Percentiles rank a stretch among this genome's conserved stretches.
Evolutionary conservation across 441 rosid species (phyloP).

Genomic region (Arabidopsis hybrid): DNA sequence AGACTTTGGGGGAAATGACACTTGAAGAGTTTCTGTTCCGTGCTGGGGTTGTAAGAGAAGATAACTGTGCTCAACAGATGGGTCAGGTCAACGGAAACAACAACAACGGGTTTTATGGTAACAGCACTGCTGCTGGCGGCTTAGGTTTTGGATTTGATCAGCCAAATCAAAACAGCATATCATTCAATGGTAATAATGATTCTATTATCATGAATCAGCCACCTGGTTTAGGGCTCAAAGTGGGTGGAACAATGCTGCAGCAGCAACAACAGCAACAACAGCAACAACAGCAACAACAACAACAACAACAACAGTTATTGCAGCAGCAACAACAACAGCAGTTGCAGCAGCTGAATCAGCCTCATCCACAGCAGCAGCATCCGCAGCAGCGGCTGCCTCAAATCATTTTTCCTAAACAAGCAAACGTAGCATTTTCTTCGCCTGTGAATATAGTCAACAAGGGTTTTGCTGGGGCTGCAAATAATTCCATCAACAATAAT

Average conservation of each 20-base stretch:
- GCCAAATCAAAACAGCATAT: slow-evolving; percentile 51
- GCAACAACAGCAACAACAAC: slow-evolving; percentile 30
- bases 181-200: slow-evolving; percentile 46
- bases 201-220: slow-evolving; percentile 53
- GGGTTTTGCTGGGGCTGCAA: slow-evolving; percentile 34
- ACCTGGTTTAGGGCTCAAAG: slow-evolving; percentile 55
- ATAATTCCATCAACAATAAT: slow-evolving; percentile 36
- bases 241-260: slow-evolving; percentile 54
- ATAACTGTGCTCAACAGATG: slow-evolving; percentile 47
- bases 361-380: slow-evolving; percentile 42
- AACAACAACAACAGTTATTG: background rate
- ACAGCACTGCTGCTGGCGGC: slow-evolving; percentile 38
- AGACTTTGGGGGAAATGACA: slow-evolving; percentile 73
- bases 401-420: slow-evolving; percentile 66
- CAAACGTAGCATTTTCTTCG: slow-evolving; percentile 52
- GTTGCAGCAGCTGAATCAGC: slow-evolving; percentile 47
- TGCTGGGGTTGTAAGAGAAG: slow-evolving; percentile 73
- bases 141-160: slow-evolving; percentile 54
- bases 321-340: slow-evolving; percentile 50
- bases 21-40: slow-evolving; percentile 73
- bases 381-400: slow-evolving; percentile 52
- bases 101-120: slow-evolving; percentile 51
- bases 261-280: slow-evolving; percentile 45
- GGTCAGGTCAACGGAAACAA: slow-evolving; percentile 43
- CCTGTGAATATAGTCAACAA: slow-evolving; percentile 43